Percentiles rank a stretch among this genome's conserved stretches.
Evolutionary conservation across 106 monocot genomes (phyloP).

Genomic region (Acorus gramineus): DNA sequence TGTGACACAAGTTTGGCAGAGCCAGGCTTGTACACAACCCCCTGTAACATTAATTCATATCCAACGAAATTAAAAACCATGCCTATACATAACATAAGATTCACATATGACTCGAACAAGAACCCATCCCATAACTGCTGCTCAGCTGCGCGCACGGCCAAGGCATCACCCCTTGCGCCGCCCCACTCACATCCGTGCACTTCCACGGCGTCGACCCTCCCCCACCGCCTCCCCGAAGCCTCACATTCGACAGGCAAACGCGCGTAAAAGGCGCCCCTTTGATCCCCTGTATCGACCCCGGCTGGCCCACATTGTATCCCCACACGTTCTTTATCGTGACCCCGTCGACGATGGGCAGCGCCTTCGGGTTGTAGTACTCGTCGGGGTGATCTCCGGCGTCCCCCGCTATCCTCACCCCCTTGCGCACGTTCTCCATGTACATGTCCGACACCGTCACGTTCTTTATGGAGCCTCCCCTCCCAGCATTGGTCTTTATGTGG

Average conservation of each 20-base stretch:
- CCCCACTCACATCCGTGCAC: too few relatives aligned
- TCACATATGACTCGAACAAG: too few relatives aligned
- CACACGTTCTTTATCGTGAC: conserved; percentile 22
- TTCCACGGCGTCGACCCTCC: too few relatives aligned
- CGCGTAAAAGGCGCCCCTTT: conserved; percentile 19
- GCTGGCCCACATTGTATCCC: conserved; percentile 8
- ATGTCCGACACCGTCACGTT: conserved; percentile 17
- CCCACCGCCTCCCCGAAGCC: conserved; percentile 9
- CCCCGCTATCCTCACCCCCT: conserved; percentile 16
- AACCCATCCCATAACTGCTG: too few relatives aligned
- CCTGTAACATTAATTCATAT: too few relatives aligned
- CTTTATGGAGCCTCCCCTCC: conserved; percentile 26
- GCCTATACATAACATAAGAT: too few relatives aligned
- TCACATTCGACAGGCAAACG: conserved; percentile 43
- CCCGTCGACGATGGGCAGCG: conserved; percentile 19
- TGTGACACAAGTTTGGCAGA: too few relatives aligned
- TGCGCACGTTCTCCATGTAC: conserved; percentile 12
- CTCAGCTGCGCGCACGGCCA: too few relatives aligned
- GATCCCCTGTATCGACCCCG: conserved; percentile 16
- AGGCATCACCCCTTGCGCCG: too few relatives aligned
- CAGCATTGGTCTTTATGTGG: conserved; percentile 24
- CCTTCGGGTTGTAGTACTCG: conserved; percentile 8
- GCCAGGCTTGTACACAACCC: too few relatives aligned
- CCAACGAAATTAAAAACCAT: too few relatives aligned
- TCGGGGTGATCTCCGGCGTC: conserved; percentile 25